Percentiles rank a stretch among this genome's conserved stretches.
Conservation (phyloP, 306 rosid species). For the Psophocarpus tetragonolobus region DNA sequence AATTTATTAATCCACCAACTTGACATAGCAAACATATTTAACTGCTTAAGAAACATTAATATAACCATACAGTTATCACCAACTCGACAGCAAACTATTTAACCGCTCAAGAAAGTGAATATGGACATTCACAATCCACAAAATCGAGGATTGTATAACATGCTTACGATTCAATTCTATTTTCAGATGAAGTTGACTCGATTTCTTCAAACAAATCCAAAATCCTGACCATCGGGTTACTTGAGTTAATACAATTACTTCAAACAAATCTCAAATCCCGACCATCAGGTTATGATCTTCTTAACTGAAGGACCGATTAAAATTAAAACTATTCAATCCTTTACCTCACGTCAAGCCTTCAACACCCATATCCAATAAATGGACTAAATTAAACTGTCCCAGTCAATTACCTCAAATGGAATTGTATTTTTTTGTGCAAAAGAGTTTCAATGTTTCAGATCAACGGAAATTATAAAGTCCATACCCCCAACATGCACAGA, state of each 20-base stretch:
- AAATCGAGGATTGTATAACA: not conserved
- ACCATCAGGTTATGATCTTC: not conserved
- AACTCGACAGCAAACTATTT: no score
- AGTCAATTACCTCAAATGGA: not conserved
- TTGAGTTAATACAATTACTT: slow-evolving; percentile 12
- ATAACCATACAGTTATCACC: not conserved
- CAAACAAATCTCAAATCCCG: not conserved
- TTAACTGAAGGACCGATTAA: not conserved
- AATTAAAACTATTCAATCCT: not conserved
- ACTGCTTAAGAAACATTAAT: slow-evolving; percentile 12
- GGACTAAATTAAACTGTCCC: not conserved
- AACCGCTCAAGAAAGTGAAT: slow-evolving; percentile 15
- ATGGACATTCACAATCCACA: slow-evolving; percentile 4
- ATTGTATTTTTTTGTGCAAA: not conserved
- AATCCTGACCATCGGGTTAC: not conserved
- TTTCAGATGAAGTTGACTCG: not conserved
- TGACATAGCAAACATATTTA: slow-evolving; percentile 4
- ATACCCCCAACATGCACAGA: slow-evolving; percentile 75
- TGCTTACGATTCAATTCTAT: slow-evolving; percentile 16
- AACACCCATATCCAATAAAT: not conserved
- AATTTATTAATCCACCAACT: not conserved
- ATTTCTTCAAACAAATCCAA: not conserved
- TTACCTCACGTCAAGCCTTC: not conserved
- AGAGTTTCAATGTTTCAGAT: not conserved
- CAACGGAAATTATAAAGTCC: slow-evolving; percentile 23